phyloP scores from a whole-genome alignment of 2,329 filamentous ascomycete species.

The Ilyonectria mors-panacis region DNA sequence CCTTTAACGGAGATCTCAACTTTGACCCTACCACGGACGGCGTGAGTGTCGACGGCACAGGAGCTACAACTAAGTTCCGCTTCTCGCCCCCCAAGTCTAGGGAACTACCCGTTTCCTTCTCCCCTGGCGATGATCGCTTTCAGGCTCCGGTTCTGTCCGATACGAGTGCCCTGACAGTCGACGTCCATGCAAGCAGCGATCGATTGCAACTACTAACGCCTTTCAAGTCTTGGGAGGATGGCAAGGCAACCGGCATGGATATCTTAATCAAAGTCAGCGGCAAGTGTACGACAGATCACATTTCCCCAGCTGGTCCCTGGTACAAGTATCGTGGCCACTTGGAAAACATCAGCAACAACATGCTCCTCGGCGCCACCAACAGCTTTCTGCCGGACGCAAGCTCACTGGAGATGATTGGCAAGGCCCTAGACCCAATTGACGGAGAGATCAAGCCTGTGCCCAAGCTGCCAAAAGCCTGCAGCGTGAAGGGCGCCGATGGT shows the following conservation, averaged over 20 bases:
- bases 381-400: slow-evolving; percentile 44
- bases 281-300: slow-evolving; percentile 58
- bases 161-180: slow-evolving; percentile 42
- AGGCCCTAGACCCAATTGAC: slow-evolving; percentile 43
- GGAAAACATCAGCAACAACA: slow-evolving; percentile 56
- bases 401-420: slow-evolving; percentile 43
- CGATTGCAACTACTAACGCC: slow-evolving; percentile 49
- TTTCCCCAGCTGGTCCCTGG: slow-evolving; percentile 57
- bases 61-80: slow-evolving; percentile 34
- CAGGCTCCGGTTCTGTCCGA: slow-evolving; percentile 41
- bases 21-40: slow-evolving; percentile 46
- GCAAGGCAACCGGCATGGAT: slow-evolving; percentile 41
- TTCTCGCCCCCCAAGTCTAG: slow-evolving; percentile 47
- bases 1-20: slow-evolving; percentile 55
- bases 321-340: slow-evolving; percentile 57
- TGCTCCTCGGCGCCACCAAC: slow-evolving; percentile 53
- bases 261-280: slow-evolving; percentile 54
- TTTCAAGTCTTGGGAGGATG: slow-evolving; percentile 46
- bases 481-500: slow-evolving; percentile 44
- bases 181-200: slow-evolving; percentile 48
- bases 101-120: slow-evolving; percentile 47
- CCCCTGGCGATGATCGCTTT: slow-evolving; percentile 44
- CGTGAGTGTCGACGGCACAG: neutral
- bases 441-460: slow-evolving; percentile 40
- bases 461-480: slow-evolving; percentile 47